Evolutionary conservation across 306 rosid genomes (phyloP), one percentile per base, ranked within the genome.

Genomic region (Pyrus communis): DNA sequence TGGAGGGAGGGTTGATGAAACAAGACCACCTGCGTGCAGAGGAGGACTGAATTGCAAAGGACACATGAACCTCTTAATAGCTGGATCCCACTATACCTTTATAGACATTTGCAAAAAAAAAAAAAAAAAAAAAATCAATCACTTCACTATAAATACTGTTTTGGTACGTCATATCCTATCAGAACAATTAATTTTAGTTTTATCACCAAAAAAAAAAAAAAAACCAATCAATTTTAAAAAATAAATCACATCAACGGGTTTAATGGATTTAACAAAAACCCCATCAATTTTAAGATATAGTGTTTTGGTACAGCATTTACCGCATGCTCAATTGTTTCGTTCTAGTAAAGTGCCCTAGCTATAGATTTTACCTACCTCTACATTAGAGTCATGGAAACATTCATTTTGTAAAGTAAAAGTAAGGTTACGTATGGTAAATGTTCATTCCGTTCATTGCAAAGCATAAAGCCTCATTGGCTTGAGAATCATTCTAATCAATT

Each of bases 11-110:
- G 12, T 71, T 30, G 74, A 81, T 67, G 82, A 73, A 82, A 77
- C 84, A 71, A 45, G 70, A 14, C 58, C 75, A 64, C 43, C 69
- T 64, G 69, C 43, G 27, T 64, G 23, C 43, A 61, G 54, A 74
- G 81, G 35, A 76, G 77, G 77, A 72, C 70, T 30, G 81, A 71
- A 7, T 40, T 9, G 42, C 73, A 40, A 58, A 69, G 77, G 80
- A 77, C 71, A 23, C 28, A 60, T 35, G 67, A 15, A 71, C 31
- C 11, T 58, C 42, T 15, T 4, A 49, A 71, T 82, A 78, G 77
- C 79, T 78, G 85, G 85, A 67, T 60, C 35, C 67, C 82, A 82
- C 62, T 4, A 6, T 4, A 11, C 57, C 8, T 71, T 49, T 31
- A 64, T 38, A 27, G 3, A 68, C 3, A 55, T 52, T 67, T 49